Percentiles rank a stretch among this genome's conserved stretches.
These are phyloP conservation scores for Tetrapyrgos nigripes DNA, from an alignment of 1,284 basidiomycete genomes.

Conservation along the genomic window DNA sequence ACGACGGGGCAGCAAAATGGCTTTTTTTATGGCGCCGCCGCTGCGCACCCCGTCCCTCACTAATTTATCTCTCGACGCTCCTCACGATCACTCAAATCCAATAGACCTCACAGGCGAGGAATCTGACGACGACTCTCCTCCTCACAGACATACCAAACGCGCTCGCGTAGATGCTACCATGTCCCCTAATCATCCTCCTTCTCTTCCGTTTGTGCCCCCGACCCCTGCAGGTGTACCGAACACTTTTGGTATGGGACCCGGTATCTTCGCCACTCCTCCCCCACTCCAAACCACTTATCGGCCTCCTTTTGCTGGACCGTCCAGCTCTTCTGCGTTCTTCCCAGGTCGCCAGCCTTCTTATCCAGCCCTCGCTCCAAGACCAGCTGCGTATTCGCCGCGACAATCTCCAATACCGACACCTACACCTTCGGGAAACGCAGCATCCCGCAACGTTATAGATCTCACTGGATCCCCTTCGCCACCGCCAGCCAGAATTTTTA, in stretches of 20 bases:
- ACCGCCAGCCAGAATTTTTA: conserved; percentile 39
- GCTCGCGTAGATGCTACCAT: conserved; percentile 39
- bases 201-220: conserved; percentile 10
- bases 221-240: neutral
- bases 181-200: conserved; percentile 13
- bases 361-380: too few relatives aligned
- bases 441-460: conserved; percentile 68
- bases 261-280: conserved; percentile 14
- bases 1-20: conserved; percentile 7
- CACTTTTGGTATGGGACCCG: conserved; percentile 10
- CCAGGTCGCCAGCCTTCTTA: conserved; percentile 8
- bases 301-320: conserved; percentile 53
- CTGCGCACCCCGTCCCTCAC: conserved; percentile 31
- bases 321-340: conserved; percentile 40
- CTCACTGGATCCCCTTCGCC: conserved; percentile 78
- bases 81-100: conserved; percentile 32
- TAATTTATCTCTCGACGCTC: conserved; percentile 35
- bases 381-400: conserved; percentile 26
- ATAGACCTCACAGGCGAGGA: conserved; percentile 72
- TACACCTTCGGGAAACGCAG: conserved; percentile 26
- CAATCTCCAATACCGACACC: conserved; percentile 22
- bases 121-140: conserved; percentile 42
- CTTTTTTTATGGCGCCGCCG: conserved; percentile 12
- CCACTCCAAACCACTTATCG: conserved; percentile 40
- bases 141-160: conserved; percentile 45